A percentile compares a stretch with the other conserved stretches of the same genome.
Evolutionary conservation across 2,329 filamentous ascomycete species (phyloP).

Genomic region (Ophiostoma himal-ulmi): DNA sequence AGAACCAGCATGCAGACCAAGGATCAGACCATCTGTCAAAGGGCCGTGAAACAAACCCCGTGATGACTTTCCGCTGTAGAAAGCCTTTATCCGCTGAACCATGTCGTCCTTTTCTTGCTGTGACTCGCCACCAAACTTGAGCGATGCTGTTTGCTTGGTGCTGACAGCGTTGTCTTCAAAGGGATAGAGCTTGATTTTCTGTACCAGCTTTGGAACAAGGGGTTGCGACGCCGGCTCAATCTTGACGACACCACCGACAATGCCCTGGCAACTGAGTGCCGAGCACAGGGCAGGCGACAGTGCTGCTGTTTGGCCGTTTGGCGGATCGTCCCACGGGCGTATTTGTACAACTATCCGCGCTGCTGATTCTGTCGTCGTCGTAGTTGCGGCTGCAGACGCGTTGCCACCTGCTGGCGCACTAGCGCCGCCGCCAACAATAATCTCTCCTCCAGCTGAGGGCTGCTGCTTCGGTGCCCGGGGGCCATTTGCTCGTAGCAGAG

Average conservation of each 20-base stretch:
- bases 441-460: conserved; percentile 3
- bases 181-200: conserved; percentile 70
- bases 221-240: conserved; percentile 75
- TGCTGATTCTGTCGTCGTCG: conserved; percentile 45
- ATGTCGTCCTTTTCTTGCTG: conserved; percentile 76
- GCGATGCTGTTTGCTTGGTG: conserved; percentile 49
- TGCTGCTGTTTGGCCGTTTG: conserved; percentile 71
- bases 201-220: conserved; percentile 47
- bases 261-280: conserved; percentile 61
- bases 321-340: conserved; percentile 76
- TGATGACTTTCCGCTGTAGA: conserved; percentile 56
- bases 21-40: conserved; percentile 78
- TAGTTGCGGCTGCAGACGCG: not conserved
- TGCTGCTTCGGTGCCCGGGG: conserved; percentile 59
- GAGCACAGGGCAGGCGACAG: conserved; percentile 73
- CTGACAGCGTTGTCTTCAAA: conserved; percentile 55
- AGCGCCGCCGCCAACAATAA: conserved; percentile 51
- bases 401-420: conserved; percentile 19
- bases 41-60: conserved; percentile 73
- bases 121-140: conserved; percentile 84
- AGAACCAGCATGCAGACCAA: conserved; percentile 54
- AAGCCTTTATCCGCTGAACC: conserved; percentile 61
- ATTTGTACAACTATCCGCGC: conserved; percentile 71
- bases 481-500: conserved; percentile 76
- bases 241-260: conserved; percentile 82